Evolutionary conservation across 805 yeast species (phyloP).

Genomic region (Candida piceae): DNA sequence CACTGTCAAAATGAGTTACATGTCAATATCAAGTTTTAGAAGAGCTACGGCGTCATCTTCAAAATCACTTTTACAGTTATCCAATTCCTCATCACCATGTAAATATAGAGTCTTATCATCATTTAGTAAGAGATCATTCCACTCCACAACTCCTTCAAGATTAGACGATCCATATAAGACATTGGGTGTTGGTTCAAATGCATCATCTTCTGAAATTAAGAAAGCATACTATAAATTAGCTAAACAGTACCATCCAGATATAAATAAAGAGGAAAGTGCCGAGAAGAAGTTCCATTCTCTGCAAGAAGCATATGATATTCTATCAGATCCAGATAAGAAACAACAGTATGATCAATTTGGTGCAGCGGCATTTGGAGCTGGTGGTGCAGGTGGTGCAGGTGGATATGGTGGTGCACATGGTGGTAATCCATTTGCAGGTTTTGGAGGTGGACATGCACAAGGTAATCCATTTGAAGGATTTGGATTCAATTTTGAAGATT

Average conservation of each 20-base stretch:
- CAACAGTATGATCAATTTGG: conserved; percentile 92
- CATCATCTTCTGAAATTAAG: conserved; percentile 81
- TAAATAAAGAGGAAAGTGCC: conserved; percentile 85
- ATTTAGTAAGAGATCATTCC: conserved; percentile 31
- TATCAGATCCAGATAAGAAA: conserved; percentile 79
- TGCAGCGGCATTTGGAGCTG: conserved; percentile 70
- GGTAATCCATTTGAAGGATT: conserved; percentile 28
- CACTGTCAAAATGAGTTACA: background rate
- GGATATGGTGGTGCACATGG: conserved; percentile 32
- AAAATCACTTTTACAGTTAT: background rate
- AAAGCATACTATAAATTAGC: conserved; percentile 93
- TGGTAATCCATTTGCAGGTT: conserved; percentile 44
- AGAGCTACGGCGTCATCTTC: background rate
- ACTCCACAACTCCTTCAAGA: conserved; percentile 30
- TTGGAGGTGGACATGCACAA: conserved; percentile 24
- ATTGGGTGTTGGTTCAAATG: conserved; percentile 68
- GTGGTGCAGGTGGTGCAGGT: conserved; percentile 48
- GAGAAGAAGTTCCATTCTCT: conserved; percentile 87
- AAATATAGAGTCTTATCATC: too few relatives aligned
- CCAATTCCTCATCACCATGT: background rate
- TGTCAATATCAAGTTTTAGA: background rate
- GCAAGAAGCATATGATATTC: conserved; percentile 90
- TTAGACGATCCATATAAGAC: conserved; percentile 75
- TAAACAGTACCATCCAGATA: conserved; percentile 93
- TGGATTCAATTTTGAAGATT: conserved; percentile 49